Evolutionary conservation across 2,329 filamentous ascomycete genomes (phyloP).

Genomic region (Fusarium sp.): DNA sequence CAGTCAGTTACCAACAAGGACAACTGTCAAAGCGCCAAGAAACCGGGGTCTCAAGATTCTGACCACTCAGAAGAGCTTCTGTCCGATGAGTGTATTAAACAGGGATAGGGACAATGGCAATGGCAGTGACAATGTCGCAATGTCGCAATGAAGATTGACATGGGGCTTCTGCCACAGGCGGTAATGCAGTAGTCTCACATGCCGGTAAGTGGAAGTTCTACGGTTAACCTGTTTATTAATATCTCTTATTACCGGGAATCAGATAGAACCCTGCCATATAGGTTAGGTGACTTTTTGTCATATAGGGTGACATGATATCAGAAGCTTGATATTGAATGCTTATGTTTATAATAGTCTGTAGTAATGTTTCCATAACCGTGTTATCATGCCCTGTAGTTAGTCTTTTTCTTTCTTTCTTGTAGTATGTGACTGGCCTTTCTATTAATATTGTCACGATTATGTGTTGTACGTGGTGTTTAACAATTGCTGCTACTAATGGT

Average conservation of each 20-base stretch:
- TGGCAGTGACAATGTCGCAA: constrained; percentile 1
- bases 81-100: constrained; percentile 1
- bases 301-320: not conserved
- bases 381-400: not conserved
- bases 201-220: not conserved
- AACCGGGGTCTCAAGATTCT: not conserved
- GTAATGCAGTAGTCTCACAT: constrained; percentile 2
- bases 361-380: not conserved
- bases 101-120: constrained; percentile 7
- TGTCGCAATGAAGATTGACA: constrained; percentile 1
- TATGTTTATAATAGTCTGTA: not conserved
- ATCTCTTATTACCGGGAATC: not conserved
- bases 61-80: constrained; percentile 8
- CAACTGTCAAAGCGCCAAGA: constrained; percentile 15
- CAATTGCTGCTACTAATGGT: too few species aligned
- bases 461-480: too few species aligned
- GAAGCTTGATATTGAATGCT: not conserved
- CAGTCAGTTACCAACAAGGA: constrained; percentile 8
- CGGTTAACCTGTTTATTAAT: not conserved
- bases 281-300: not conserved
- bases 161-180: not conserved
- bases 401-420: rapidly evolving
- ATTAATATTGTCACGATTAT: too few species aligned
- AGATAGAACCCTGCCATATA: not conserved
- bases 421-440: too few species aligned